These are phyloP conservation scores for Bocquillonia castaneifolia DNA, from an alignment of 441 rosid genomes.

Conservation along the genomic window DNA sequence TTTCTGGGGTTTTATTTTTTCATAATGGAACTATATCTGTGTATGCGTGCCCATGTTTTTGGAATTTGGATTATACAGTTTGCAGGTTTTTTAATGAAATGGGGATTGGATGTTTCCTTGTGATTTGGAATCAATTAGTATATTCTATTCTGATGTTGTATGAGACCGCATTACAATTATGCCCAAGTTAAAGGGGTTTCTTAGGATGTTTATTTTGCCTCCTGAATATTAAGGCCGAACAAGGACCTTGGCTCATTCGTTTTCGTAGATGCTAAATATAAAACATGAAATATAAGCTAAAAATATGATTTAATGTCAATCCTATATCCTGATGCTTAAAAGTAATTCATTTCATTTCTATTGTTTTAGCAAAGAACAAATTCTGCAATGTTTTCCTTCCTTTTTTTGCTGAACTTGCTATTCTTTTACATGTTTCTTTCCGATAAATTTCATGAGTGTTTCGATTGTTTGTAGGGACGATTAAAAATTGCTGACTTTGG, in stretches of 20 bases:
- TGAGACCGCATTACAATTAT: background rate
- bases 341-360: background rate
- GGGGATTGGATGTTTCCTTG: no score
- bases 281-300: background rate
- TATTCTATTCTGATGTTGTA: background rate
- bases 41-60: no score
- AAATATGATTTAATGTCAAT: background rate
- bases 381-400: background rate
- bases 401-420: background rate
- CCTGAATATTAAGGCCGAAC: background rate
- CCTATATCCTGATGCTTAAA: background rate
- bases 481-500: constrained; percentile 93
- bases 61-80: no score
- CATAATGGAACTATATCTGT: no score
- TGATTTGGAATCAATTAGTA: background rate
- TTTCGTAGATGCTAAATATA: background rate
- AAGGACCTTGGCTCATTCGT: background rate
- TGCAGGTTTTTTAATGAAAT: no score
- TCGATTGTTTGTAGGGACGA: constrained; percentile 50
- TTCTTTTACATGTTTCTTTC: background rate
- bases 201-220: background rate
- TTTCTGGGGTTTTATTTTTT: no score
- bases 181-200: background rate
- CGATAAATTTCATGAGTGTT: background rate
- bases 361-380: background rate